Conservation (phyloP, 371 early-diverging fungal species). For the Mortierella polycephala region DNA sequence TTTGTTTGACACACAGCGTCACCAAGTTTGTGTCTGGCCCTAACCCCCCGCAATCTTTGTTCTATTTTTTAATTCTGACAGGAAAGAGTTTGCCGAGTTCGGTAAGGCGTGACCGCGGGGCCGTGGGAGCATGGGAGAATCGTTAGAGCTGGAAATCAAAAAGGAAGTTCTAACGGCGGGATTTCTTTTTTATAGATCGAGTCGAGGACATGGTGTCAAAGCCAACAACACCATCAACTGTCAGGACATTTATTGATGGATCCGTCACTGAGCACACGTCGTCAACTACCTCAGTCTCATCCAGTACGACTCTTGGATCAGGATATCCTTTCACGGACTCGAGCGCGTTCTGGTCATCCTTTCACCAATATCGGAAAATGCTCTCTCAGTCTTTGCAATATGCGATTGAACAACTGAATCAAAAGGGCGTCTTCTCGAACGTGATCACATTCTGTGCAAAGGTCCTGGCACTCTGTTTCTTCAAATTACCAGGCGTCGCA, state of each 20-base stretch:
- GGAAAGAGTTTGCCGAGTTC: constrained; percentile 60
- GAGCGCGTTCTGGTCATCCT: constrained; percentile 35
- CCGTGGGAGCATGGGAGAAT: too few species aligned
- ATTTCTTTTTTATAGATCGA: constrained; percentile 26
- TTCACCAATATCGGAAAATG: constrained; percentile 40
- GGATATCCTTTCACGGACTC: constrained; percentile 54
- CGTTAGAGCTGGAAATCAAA: not conserved
- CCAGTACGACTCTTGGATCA: constrained; percentile 50
- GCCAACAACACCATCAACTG: constrained; percentile 51
- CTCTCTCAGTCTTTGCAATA: constrained; percentile 55
- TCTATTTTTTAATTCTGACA: constrained; percentile 11
- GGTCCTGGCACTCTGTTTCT: constrained; percentile 61
- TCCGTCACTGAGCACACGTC: constrained; percentile 46
- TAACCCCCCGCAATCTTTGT: too few species aligned
- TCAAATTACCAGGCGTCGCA: constrained; percentile 66
- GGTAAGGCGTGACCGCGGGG: constrained; percentile 37
- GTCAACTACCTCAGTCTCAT: constrained; percentile 47
- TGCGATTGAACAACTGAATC: constrained; percentile 58
- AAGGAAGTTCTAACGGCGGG: too few species aligned
- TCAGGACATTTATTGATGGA: constrained; percentile 43
- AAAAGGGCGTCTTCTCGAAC: constrained; percentile 60
- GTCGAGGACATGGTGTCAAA: constrained; percentile 44
- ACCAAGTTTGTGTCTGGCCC: too few species aligned
- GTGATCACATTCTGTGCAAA: constrained; percentile 66
- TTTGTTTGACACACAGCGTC: too few species aligned